A percentile compares a stretch with the other conserved stretches of the same genome.
These are phyloP conservation scores for Auricularia sp. DNA, from an alignment of 768 basidiomycete genomes.

Conservation along the genomic window DNA sequence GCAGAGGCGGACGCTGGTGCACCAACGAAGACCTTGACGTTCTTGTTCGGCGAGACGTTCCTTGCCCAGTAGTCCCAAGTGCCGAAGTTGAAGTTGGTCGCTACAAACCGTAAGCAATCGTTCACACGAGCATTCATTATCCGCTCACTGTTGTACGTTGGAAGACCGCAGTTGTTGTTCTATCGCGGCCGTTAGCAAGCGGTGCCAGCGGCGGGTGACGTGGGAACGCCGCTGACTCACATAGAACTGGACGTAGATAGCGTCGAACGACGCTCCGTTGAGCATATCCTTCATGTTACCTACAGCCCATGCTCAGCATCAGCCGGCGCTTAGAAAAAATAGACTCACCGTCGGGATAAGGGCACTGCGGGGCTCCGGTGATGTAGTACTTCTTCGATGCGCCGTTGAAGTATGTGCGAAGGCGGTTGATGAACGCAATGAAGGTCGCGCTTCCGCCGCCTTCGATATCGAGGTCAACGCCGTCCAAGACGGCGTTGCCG, in stretches of 20 bases:
- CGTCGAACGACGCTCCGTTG: slow-evolving; percentile 56
- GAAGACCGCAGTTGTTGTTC: slow-evolving; percentile 52
- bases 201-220: neutral
- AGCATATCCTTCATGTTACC: slow-evolving; percentile 45
- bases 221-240: neutral
- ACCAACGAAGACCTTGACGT: slow-evolving; percentile 55
- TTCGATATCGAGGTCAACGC: slow-evolving; percentile 37
- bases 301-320: too few relatives aligned
- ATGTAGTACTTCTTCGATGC: slow-evolving; percentile 58
- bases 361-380: slow-evolving; percentile 47
- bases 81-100: slow-evolving; percentile 9
- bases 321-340: too few relatives aligned
- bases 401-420: slow-evolving; percentile 41
- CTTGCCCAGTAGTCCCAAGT: slow-evolving; percentile 58
- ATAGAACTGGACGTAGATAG: slow-evolving; percentile 52
- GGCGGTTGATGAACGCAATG: slow-evolving; percentile 44
- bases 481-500: slow-evolving; percentile 61
- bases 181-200: slow-evolving; percentile 20
- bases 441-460: slow-evolving; percentile 46
- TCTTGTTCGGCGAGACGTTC: slow-evolving; percentile 43
- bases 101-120: too few relatives aligned
- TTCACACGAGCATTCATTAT: neutral
- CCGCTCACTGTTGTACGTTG: neutral
- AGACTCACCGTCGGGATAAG: slow-evolving; percentile 47
- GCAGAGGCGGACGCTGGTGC: slow-evolving; percentile 48